phyloP scores from a whole-genome alignment of 306 rosid genomes.

The Begonia fuchsioides region DNA sequence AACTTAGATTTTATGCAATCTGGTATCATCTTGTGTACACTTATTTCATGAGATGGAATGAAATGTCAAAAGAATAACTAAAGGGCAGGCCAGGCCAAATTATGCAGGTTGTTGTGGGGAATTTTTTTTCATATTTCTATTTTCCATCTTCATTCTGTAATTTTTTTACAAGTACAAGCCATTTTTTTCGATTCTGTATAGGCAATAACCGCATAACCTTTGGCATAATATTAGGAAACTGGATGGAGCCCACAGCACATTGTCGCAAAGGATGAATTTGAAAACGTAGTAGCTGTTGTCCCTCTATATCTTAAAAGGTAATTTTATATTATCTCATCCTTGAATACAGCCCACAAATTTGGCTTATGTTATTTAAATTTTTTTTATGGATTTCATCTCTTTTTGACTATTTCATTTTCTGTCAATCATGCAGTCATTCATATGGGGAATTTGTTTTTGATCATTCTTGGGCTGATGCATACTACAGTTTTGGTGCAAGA shows the following conservation, averaged over 20 bases:
- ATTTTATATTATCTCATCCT: constrained; percentile 9
- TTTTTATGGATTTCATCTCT: not conserved
- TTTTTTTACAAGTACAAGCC: no score
- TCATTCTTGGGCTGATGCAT: constrained; percentile 97
- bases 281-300: constrained; percentile 45
- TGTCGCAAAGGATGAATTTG: constrained; percentile 43
- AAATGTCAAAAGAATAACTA: no score
- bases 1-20: no score
- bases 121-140: no score
- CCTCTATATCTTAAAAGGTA: constrained; percentile 83
- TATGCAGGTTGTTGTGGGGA: no score
- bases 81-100: no score
- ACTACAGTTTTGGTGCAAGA: constrained; percentile 47
- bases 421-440: constrained; percentile 52
- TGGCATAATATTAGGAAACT: constrained; percentile 35
- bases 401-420: constrained; percentile 6
- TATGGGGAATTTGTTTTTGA: constrained; percentile 95
- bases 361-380: not conserved
- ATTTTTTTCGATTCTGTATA: not conserved
- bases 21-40: no score
- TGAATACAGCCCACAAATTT: constrained; percentile 3
- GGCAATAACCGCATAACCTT: not conserved
- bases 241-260: constrained; percentile 82
- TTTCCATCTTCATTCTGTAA: no score
- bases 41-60: no score